These are phyloP conservation scores for Sporobolomyces phaffii DNA, from an alignment of 768 basidiomycete species.

Conservation along the genomic window DNA sequence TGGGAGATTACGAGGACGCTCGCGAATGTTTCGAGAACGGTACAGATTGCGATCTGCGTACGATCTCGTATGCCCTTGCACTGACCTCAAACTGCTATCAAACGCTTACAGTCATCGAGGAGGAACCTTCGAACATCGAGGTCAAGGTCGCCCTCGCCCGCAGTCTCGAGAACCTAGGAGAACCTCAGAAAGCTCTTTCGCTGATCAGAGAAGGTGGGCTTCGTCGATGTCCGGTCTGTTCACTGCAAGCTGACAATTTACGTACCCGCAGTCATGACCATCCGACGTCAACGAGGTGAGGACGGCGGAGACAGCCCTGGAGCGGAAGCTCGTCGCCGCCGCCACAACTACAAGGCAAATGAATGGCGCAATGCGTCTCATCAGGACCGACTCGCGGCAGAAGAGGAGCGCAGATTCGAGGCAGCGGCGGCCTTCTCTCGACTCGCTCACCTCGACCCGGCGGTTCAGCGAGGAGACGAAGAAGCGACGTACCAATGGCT, in stretches of 20 bases:
- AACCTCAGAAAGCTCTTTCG: conserved; percentile 72
- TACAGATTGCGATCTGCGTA: conserved; percentile 44
- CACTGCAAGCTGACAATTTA: neutral
- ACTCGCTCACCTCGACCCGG: conserved; percentile 51
- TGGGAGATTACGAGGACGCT: conserved; percentile 68
- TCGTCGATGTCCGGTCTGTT: neutral
- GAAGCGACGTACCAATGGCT: conserved; percentile 69
- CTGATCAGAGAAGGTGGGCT: conserved; percentile 71
- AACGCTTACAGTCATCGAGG: conserved; percentile 64
- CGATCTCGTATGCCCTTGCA: no score
- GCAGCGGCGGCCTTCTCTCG: conserved; percentile 52
- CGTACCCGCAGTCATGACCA: neutral
- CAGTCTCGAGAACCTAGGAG: conserved; percentile 75
- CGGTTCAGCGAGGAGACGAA: conserved; percentile 49
- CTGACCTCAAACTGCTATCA: no score
- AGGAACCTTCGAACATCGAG: conserved; percentile 69
- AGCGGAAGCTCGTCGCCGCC: neutral
- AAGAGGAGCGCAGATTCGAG: conserved; percentile 5
- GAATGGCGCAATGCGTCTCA: conserved; percentile 59
- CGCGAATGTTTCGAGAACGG: conserved; percentile 75
- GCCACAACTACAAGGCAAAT: conserved; percentile 54
- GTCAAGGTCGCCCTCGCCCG: conserved; percentile 86
- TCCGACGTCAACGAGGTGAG: neutral
- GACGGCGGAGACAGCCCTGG: neutral
- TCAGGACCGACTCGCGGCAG: conserved; percentile 58